Percentiles rank a stretch among this genome's conserved stretches.
These are phyloP conservation scores for Lenwebbia sp. DNA, from an alignment of 345 rosid species.

Conservation along the genomic window DNA sequence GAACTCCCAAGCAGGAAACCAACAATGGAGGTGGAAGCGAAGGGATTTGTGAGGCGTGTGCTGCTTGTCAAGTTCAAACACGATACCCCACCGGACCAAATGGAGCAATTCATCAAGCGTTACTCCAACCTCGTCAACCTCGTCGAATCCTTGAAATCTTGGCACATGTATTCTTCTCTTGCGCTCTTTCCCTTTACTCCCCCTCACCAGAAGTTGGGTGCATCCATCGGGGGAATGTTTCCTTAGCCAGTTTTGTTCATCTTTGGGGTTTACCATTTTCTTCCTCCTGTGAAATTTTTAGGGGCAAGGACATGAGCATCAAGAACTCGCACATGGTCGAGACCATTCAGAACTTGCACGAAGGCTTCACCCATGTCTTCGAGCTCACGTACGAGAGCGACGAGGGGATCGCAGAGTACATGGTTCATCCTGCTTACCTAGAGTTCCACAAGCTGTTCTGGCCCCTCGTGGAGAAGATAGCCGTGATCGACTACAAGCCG, in stretches of 20 bases:
- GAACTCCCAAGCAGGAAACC: too few species aligned
- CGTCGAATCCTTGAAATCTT: conserved; percentile 72
- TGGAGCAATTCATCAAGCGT: conserved; percentile 40
- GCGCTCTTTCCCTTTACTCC: too few species aligned
- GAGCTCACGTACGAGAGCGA: conserved; percentile 60
- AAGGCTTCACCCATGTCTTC: conserved; percentile 80
- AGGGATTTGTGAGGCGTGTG: conserved; percentile 58
- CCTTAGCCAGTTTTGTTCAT: too few species aligned
- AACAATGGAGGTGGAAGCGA: conserved; percentile 43
- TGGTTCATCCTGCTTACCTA: conserved; percentile 55
- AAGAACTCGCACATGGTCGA: too few species aligned
- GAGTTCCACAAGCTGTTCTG: conserved; percentile 36
- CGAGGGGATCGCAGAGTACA: conserved; percentile 49
- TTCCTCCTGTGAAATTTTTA: too few species aligned
- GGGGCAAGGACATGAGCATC: conserved; percentile 57
- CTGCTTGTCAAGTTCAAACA: conserved; percentile 60
- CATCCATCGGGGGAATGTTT: too few species aligned
- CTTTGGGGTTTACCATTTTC: too few species aligned
- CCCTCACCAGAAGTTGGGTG: too few species aligned
- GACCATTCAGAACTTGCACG: conserved; percentile 72
- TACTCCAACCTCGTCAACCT: conserved; percentile 60
- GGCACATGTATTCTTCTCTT: conserved; percentile 55
- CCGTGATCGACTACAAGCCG: conserved; percentile 61
- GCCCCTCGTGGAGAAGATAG: conserved; percentile 36
- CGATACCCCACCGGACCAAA: conserved; percentile 18